Evolutionary conservation across 106 monocot genomes (phyloP), one percentile per base, ranked within the genome.

Genomic region (Ottelia alismoides): DNA sequence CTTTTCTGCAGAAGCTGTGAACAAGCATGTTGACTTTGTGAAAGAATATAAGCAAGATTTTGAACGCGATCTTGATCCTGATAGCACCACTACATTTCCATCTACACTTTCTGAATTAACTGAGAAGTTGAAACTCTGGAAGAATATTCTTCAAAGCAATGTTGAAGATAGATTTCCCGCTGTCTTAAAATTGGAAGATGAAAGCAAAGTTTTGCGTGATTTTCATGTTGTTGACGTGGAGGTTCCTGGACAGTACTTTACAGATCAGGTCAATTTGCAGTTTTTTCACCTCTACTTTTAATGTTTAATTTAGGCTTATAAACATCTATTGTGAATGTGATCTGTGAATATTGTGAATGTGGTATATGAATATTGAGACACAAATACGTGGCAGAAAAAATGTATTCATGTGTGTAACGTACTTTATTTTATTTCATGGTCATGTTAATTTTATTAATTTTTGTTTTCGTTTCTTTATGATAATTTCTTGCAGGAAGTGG

Each of bases 181-280:
- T 65, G 76, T 86, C 32, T 64, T 98, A 43, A 98, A 98, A 67
- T 74, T 98, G 17, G 98, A 98, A 54, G 98, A 98, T 62, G 98
- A 98, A 60, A 98, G 98, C 70, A 98, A 78, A 77, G 67, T 77
- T 32, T 55, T 98, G 31, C 81, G 89, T 55, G 98, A 98, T 75
- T 98, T 85, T 65, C 89, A 98, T 75, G 98, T 84, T 49, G 98
- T 86, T 48, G 98, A 98, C 57, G 90, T 98, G 55, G 98, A 98
- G 55, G 56, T 98, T 61, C 98, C 98, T 18, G 98, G 98, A 26
- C 98, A 98, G 51, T 98, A 98, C 65, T 98, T 98, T 56, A 90
- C 75, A 1, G 98, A 98, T 57, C 98, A 98, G 98, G 96, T 94
- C 49, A 22, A 20, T 24, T 45, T 58, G 1, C 52, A 17, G 25